phyloP scores from a whole-genome alignment of 768 basidiomycete species.

The Xerocomus potaroensis region DNA sequence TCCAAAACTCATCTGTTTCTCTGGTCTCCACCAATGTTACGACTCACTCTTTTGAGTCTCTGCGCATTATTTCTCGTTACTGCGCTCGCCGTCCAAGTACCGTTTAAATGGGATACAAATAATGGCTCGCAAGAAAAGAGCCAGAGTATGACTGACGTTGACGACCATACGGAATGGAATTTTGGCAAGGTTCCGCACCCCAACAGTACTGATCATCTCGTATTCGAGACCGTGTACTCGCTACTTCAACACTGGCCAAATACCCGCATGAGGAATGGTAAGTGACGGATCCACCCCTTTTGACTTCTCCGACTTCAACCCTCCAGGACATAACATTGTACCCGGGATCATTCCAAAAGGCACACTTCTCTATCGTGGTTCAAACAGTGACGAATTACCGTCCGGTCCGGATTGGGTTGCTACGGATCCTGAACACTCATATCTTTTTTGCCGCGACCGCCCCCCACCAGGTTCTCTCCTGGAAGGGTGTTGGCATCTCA shows the following conservation, averaged over 20 bases:
- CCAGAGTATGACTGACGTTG: too few relatives aligned
- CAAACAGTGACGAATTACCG: conserved; percentile 17
- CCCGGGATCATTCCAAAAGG: conserved; percentile 30
- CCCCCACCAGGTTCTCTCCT: not conserved
- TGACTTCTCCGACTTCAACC: not conserved
- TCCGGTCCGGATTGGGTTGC: conserved; percentile 27
- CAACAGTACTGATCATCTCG: conserved; percentile 30
- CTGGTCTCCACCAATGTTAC: not conserved
- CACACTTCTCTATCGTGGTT: conserved; percentile 32
- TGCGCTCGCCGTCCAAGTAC: not conserved
- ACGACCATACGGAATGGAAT: conserved; percentile 3
- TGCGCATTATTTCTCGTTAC: not conserved
- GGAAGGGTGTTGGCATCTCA: conserved; percentile 29
- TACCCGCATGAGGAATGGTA: conserved; percentile 35
- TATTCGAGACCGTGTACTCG: conserved; percentile 33
- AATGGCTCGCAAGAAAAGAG: not conserved
- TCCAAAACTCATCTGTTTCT: not conserved
- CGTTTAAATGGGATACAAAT: not conserved
- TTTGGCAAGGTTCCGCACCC: conserved; percentile 12
- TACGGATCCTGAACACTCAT: conserved; percentile 31
- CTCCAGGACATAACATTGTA: conserved; percentile 28
- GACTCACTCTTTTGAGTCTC: not conserved
- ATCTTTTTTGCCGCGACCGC: conserved; percentile 32
- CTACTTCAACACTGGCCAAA: conserved; percentile 39
- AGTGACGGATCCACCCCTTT: not conserved